A percentile compares a stretch with the other conserved stretches of the same genome.
Evolutionary conservation across 176 grass and related monocot species (phyloP).

Genomic region (Aegilops speltoides): DNA sequence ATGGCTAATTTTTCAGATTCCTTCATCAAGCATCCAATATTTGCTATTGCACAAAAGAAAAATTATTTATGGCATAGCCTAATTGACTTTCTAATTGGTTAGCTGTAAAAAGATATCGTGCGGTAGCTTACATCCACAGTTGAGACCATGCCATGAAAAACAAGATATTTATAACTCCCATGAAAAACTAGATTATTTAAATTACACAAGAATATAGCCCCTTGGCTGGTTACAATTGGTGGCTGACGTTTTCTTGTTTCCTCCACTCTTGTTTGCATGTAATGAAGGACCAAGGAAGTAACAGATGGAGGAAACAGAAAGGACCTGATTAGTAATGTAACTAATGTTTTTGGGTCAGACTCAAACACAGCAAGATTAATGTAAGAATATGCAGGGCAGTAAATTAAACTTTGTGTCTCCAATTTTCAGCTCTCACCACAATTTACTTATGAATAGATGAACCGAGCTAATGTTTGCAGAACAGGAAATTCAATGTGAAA

Average conservation of each 20-base stretch:
- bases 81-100: not conserved
- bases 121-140: not conserved
- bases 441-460: not conserved
- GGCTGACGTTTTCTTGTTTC: not conserved
- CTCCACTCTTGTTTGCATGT: not conserved
- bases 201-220: constrained; percentile 1
- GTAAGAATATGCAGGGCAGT: not conserved
- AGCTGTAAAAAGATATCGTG: not conserved
- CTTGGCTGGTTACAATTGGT: not conserved
- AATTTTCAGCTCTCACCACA: not conserved
- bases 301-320: not conserved
- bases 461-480: not conserved
- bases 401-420: not conserved
- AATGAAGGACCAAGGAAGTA: not conserved
- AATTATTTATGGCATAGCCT: not conserved
- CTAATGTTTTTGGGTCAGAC: not conserved
- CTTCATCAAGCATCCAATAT: not conserved
- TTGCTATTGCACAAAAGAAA: not conserved
- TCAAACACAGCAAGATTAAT: not conserved
- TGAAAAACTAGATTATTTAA: not conserved
- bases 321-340: not conserved
- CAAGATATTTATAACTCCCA: not conserved
- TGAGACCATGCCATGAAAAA: not conserved
- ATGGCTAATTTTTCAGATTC: constrained; percentile 1
- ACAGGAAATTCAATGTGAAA: not conserved